phyloP scores from a whole-genome alignment of 495 filamentous ascomycete species.

The Penicilliopsis zonata region DNA sequence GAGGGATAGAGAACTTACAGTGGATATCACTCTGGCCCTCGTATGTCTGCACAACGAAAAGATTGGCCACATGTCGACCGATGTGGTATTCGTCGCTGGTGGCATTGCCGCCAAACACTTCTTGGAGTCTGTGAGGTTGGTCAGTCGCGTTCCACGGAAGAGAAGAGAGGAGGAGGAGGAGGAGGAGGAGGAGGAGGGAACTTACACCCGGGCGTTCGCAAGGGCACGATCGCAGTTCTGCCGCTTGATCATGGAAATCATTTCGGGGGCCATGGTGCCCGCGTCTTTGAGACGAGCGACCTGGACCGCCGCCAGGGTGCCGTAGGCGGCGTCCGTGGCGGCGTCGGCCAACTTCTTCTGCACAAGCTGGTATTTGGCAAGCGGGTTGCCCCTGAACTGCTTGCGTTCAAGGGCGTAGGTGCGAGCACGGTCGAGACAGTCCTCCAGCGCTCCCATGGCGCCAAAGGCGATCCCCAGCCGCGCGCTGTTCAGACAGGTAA shows the following conservation, averaged over 20 bases:
- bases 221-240: slow-evolving; percentile 95
- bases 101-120: slow-evolving; percentile 94
- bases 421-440: slow-evolving; percentile 68
- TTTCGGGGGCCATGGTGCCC: slow-evolving; percentile 79
- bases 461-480: slow-evolving; percentile 90
- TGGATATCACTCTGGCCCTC: slow-evolving; percentile 97
- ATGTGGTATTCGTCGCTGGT: slow-evolving; percentile 94
- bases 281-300: slow-evolving; percentile 89
- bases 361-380: slow-evolving; percentile 96
- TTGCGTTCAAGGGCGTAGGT: slow-evolving; percentile 82
- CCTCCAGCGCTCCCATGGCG: slow-evolving; percentile 85
- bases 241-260: slow-evolving; percentile 97
- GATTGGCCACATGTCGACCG: slow-evolving; percentile 86
- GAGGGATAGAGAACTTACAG: slow-evolving; percentile 43
- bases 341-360: slow-evolving; percentile 97
- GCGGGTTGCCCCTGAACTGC: slow-evolving; percentile 92
- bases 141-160: slow-evolving; percentile 1
- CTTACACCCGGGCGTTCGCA: slow-evolving; percentile 57
- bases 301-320: slow-evolving; percentile 73
- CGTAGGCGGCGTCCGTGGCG: slow-evolving; percentile 80
- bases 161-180: not conserved
- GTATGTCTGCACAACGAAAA: slow-evolving; percentile 97
- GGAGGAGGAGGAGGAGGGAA: not conserved
- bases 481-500: slow-evolving; percentile 87
- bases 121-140: slow-evolving; percentile 53